Base-by-base conservation (phyloP, 2,329 filamentous ascomycete genomes). In the Pseudocercospora macadamiae region DNA sequence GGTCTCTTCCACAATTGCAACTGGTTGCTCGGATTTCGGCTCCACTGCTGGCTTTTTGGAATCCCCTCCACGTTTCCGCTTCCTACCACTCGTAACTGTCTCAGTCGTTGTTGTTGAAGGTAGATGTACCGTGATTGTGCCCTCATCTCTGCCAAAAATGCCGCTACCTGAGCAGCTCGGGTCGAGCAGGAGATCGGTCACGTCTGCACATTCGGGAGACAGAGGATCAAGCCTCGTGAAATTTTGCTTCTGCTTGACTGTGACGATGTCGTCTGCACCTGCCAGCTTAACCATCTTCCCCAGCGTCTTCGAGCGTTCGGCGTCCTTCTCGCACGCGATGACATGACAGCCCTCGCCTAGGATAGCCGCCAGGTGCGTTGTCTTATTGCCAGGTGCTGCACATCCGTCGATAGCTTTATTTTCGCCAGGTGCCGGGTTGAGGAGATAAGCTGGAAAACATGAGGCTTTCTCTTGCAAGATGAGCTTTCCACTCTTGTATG, bases 401-500 rank as follows among this genome's bases (percentile, higher is more conserved):
- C 93, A 97, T 0, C 90, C 90, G 74, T 99, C 95, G n/a, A 97
- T 85, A 2, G 47, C 58, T 49, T 54, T 45, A 8, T 45, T 28
- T 64, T 88, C 84, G 57, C 84, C 79, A 7, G 85, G 77, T 0
- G 77, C 77, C 0, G 89, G 86, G 52, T 96, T 82, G 0, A 99
- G 79, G 2, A 99, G 80, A 71, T 95, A 95, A 0, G 93, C 95
- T 0, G 95, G 95, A 70, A 99, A 97, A 71, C 95, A 99, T 0
- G 93, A 97, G 0, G 95, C 93, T 75, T 97, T 97, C 71, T 97
- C 95, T 73, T 99, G 95, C 21, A 97, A 79, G 60, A 97, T 96
- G 54, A 97, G 85, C 47, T 86, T 83, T 1, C 93, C 93, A 1
- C 83, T 79, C 12, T 79, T 82, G 74, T 97, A 97, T 0, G 91